Evolutionary conservation across 257 asterid genomes (phyloP), one percentile per base, ranked within the genome.

Genomic region (Solanum sitiens): DNA sequence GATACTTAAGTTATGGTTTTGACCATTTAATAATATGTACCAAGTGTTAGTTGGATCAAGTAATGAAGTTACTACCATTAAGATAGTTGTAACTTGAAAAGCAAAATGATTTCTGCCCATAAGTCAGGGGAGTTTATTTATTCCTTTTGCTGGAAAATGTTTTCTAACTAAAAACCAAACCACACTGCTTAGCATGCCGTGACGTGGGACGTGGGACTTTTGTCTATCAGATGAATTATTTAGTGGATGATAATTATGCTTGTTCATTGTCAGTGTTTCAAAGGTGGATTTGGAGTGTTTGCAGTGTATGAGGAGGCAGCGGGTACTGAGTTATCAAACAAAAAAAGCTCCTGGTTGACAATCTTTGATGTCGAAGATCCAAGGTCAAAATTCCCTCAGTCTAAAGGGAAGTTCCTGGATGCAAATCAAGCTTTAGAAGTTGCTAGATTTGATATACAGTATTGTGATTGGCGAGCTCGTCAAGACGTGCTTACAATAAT

Each of bases 391-490:
- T 89, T 93, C 35, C 98, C 98, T 30, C 95, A 83, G 56, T 89
- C 88, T 70, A 94, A 95, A 92, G 96, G 97, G 87, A 95, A 95
- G 93, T 95, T 95, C 90, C 89, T 95, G 63, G 98, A 95, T 73
- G 94, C 89, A 80, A 85, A 94, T 90, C 98, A 94, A 89, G 98
- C 99, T 84, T 89, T 96, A 71, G 98, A 95, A 88, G 96, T 96
- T 85, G 98, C 98, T 88, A 90, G 98, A 90, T 94, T 90, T 85
- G 98, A 96, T 90, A 79, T 97, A 76, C 98, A 95, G 35, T 97
- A 97, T 90, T 95, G 98, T 61, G 98, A 97, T 91, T 97, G 99
- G 99, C 93, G 95, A 91, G 99, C 99, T 89, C 93, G 99, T 68
- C 99, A 93, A 92, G 99, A 95, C 42, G 96, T 97, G 87, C 98